Evolutionary conservation across 179 eudicot species (phyloP).

Genomic region (Beta corolliflora): DNA sequence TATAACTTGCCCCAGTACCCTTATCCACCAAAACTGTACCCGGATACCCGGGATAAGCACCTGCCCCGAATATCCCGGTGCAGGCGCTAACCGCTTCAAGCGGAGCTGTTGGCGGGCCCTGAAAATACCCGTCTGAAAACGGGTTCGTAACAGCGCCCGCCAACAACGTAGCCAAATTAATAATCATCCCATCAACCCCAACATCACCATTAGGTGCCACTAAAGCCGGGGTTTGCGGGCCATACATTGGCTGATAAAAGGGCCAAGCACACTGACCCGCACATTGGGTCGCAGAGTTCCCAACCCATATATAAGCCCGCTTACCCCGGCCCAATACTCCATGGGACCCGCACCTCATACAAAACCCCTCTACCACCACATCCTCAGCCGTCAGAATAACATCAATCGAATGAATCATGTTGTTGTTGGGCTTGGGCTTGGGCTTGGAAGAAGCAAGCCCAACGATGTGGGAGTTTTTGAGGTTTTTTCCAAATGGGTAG

Average conservation of each 20-base stretch:
- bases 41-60: conserved; percentile 71
- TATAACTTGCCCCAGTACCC: conserved; percentile 65
- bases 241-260: conserved; percentile 54
- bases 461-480: conserved; percentile 38
- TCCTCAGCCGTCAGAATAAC: conserved; percentile 55
- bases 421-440: neutral
- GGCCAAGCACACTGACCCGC: conserved; percentile 47
- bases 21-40: conserved; percentile 54
- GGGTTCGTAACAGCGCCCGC: conserved; percentile 67
- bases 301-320: conserved; percentile 62
- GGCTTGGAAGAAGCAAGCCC: conserved; percentile 28
- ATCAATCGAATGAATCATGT: conserved; percentile 28
- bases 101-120: conserved; percentile 57
- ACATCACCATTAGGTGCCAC: conserved; percentile 72
- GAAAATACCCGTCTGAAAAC: conserved; percentile 55
- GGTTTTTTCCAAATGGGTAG: conserved; percentile 51
- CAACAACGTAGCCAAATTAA: conserved; percentile 56
- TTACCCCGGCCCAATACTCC: conserved; percentile 39
- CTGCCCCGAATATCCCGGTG: conserved; percentile 68
- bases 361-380: conserved; percentile 62
- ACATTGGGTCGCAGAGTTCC: conserved; percentile 58
- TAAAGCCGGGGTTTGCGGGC: conserved; percentile 64
- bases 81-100: conserved; percentile 78
- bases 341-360: conserved; percentile 69
- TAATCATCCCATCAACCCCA: conserved; percentile 70